phyloP scores from a whole-genome alignment of 176 grass and related monocot genomes.

The Ampelocalamus luodianensis region DNA sequence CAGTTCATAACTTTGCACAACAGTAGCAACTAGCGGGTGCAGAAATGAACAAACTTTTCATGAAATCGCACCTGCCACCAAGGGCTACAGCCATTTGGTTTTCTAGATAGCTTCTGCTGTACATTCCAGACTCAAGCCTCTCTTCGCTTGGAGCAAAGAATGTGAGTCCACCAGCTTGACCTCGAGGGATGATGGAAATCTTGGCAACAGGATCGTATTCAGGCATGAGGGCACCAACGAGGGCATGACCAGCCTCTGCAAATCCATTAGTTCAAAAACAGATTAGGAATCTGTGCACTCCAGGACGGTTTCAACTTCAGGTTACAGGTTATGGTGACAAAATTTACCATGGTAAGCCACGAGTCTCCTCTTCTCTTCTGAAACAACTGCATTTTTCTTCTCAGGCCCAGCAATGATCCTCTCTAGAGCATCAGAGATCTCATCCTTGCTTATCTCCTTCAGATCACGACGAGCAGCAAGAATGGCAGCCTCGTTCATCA shows the following conservation, averaged over 20 bases:
- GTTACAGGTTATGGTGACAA: background rate
- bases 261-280: constrained; percentile 18
- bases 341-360: constrained; percentile 93
- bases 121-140: constrained; percentile 87
- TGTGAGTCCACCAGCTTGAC: constrained; percentile 50
- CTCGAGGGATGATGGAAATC: constrained; percentile 94
- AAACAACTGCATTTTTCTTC: constrained; percentile 99
- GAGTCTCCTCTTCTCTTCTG: constrained; percentile 90
- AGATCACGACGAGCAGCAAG: constrained; percentile 91
- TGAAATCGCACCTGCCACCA: constrained; percentile 70
- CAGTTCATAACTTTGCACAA: background rate
- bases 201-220: constrained; percentile 97
- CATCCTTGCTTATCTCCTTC: constrained; percentile 99
- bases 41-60: background rate
- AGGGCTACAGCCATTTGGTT: constrained; percentile 99
- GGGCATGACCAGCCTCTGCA: constrained; percentile 95
- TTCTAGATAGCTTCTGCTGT: constrained; percentile 86
- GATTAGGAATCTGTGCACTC: constrained; percentile 7
- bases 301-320: background rate
- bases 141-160: constrained; percentile 99
- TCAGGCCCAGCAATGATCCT: constrained; percentile 98
- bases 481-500: constrained; percentile 99
- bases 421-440: constrained; percentile 96
- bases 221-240: constrained; percentile 95
- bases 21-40: background rate